Evolutionary conservation across 257 asterid species (phyloP).

Genomic region (Penstemon barbatus): DNA sequence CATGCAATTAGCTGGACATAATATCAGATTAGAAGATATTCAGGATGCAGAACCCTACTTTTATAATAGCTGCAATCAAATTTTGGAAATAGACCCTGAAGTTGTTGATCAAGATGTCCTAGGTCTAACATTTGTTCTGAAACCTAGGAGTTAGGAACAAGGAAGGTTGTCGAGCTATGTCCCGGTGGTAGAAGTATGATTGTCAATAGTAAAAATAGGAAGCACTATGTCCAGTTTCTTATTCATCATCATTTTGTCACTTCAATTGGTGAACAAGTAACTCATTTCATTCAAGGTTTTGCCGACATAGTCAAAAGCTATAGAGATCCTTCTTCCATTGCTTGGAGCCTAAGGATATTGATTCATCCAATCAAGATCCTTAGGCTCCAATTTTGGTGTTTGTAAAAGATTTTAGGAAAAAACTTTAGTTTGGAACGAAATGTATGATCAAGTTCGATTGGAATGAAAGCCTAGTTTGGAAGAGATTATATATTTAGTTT

Average conservation of each 20-base stretch:
- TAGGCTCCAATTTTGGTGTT: too few species aligned
- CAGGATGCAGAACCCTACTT: too few species aligned
- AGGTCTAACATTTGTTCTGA: constrained; percentile 82
- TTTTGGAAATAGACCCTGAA: constrained; percentile 90
- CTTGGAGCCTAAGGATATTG: too few species aligned
- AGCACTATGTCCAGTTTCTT: constrained; percentile 69
- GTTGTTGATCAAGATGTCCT: too few species aligned
- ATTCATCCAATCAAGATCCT: too few species aligned
- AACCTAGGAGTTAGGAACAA: constrained; percentile 77
- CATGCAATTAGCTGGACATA: constrained; percentile 43
- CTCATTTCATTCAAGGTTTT: constrained; percentile 70
- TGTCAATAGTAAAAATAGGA: constrained; percentile 81
- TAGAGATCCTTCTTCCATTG: constrained; percentile 19
- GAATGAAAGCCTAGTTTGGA: too few species aligned
- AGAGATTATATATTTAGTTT: too few species aligned
- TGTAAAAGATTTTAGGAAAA: too few species aligned
- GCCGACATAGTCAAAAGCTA: constrained; percentile 44
- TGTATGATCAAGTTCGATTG: too few species aligned
- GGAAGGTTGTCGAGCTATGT: constrained; percentile 76
- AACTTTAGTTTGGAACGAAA: too few species aligned
- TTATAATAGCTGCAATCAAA: too few species aligned
- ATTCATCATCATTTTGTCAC: constrained; percentile 69
- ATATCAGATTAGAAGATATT: too few species aligned
- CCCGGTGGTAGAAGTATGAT: constrained; percentile 55
- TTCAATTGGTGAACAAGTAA: constrained; percentile 66